Percentiles rank a stretch among this genome's conserved stretches.
Conservation (phyloP, 2,329 filamentous ascomycete species). For the Eurotiales sp. region DNA sequence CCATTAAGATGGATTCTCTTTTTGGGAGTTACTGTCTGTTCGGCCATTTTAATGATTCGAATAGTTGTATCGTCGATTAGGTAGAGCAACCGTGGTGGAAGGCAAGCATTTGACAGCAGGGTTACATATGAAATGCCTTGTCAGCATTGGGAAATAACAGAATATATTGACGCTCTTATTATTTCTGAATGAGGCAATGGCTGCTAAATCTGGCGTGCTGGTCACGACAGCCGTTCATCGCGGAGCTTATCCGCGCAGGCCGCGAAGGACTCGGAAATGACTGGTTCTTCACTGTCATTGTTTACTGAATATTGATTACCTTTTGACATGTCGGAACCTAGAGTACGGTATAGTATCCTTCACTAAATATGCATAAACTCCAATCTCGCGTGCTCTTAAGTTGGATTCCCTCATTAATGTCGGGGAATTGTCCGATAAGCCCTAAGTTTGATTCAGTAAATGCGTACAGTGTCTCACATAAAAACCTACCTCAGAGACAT, state of each 20-base stretch:
- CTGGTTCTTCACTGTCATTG: neutral
- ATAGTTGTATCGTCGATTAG: too few relatives aligned
- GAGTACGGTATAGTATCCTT: too few relatives aligned
- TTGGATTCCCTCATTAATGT: neutral
- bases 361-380: neutral
- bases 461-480: too few relatives aligned
- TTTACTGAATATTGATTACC: neutral
- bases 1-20: slow-evolving; percentile 35
- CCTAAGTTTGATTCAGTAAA: neutral
- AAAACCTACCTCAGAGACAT: too few relatives aligned
- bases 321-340: neutral
- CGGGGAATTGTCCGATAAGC: neutral
- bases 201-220: slow-evolving; percentile 5
- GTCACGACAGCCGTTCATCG: neutral
- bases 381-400: neutral
- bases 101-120: too few relatives aligned
- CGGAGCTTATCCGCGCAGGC: neutral
- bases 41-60: too few relatives aligned
- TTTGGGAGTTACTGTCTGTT: too few relatives aligned
- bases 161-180: too few relatives aligned
- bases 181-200: too few relatives aligned
- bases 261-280: neutral
- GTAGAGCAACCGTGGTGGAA: too few relatives aligned
- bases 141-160: too few relatives aligned
- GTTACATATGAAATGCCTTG: too few relatives aligned